Conservation (phyloP, 805 yeast species). For the Jamesozyma jinghongensis region DNA sequence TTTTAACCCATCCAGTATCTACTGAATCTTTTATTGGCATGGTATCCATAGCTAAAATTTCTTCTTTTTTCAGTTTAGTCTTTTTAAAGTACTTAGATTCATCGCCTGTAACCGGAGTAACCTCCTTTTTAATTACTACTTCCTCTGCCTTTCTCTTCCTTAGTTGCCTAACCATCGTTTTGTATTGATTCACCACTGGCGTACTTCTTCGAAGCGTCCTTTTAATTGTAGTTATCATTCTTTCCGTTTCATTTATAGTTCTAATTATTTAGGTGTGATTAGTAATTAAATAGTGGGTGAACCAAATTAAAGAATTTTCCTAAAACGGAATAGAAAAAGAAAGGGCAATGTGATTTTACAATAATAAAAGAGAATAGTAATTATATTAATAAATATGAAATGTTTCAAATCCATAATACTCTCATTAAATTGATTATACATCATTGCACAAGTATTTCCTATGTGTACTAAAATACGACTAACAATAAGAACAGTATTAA, state of each 20-base stretch:
- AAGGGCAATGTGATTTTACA: too few species aligned
- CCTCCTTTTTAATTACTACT: neutral
- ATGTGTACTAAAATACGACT: slow-evolving; percentile 31
- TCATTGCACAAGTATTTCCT: too few species aligned
- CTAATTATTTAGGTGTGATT: too few species aligned
- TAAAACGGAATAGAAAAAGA: neutral
- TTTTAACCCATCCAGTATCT: slow-evolving; percentile 23
- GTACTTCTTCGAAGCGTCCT: too few species aligned
- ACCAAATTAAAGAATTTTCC: neutral
- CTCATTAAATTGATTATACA: too few species aligned
- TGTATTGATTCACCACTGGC: too few species aligned
- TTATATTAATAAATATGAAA: too few species aligned
- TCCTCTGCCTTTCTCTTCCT: slow-evolving; percentile 1
- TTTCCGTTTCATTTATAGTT: too few species aligned
- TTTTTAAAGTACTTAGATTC: slow-evolving; percentile 6
- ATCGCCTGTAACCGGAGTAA: neutral
- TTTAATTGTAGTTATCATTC: too few species aligned
- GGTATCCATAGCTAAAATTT: neutral
- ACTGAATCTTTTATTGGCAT: slow-evolving; percentile 5
- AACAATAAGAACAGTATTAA: slow-evolving; percentile 38
- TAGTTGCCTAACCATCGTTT: neutral
- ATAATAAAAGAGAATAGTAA: too few species aligned
- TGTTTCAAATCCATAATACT: too few species aligned
- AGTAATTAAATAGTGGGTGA: too few species aligned
- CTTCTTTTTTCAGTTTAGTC: slow-evolving; percentile 3